Conservation (phyloP, 1,139 yeast species). For the Candida sp. region DNA sequence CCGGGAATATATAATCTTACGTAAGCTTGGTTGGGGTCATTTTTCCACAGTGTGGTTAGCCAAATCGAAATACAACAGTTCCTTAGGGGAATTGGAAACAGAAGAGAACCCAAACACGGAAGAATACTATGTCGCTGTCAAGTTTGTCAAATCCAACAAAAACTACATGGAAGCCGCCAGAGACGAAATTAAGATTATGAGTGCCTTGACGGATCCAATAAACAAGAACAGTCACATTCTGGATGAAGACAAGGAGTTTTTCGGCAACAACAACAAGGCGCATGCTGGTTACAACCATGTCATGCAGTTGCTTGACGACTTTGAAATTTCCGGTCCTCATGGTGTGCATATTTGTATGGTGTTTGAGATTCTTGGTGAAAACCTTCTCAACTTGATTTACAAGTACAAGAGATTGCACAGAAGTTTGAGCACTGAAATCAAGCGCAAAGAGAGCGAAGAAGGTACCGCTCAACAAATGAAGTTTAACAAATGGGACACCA, state of each 20-base stretch:
- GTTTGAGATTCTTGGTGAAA: slow-evolving; percentile 48
- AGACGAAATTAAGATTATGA: slow-evolving; percentile 43
- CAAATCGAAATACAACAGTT: slow-evolving; percentile 32
- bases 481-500: slow-evolving; percentile 26
- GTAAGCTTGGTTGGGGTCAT: slow-evolving; percentile 83
- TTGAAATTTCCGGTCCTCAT: slow-evolving; percentile 45
- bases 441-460: slow-evolving; percentile 11
- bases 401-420: slow-evolving; percentile 31
- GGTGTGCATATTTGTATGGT: slow-evolving; percentile 50
- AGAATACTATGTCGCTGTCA: slow-evolving; percentile 44
- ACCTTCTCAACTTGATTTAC: slow-evolving; percentile 40
- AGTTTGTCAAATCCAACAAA: slow-evolving; percentile 42
- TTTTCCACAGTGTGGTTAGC: slow-evolving; percentile 92
- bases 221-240: slow-evolving; percentile 29
- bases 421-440: slow-evolving; percentile 14
- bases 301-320: slow-evolving; percentile 44
- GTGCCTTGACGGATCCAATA: slow-evolving; percentile 22
- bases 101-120: slow-evolving; percentile 8
- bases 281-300: slow-evolving; percentile 45
- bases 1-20: slow-evolving; percentile 33
- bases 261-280: slow-evolving; percentile 13
- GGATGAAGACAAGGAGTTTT: slow-evolving; percentile 17
- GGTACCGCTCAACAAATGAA: slow-evolving; percentile 14
- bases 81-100: slow-evolving; percentile 6
- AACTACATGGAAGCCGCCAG: slow-evolving; percentile 47